A percentile compares a stretch with the other conserved stretches of the same genome.
These are phyloP conservation scores for Atkinsonella texensis DNA, from an alignment of 2,329 filamentous ascomycete species.

Conservation along the genomic window DNA sequence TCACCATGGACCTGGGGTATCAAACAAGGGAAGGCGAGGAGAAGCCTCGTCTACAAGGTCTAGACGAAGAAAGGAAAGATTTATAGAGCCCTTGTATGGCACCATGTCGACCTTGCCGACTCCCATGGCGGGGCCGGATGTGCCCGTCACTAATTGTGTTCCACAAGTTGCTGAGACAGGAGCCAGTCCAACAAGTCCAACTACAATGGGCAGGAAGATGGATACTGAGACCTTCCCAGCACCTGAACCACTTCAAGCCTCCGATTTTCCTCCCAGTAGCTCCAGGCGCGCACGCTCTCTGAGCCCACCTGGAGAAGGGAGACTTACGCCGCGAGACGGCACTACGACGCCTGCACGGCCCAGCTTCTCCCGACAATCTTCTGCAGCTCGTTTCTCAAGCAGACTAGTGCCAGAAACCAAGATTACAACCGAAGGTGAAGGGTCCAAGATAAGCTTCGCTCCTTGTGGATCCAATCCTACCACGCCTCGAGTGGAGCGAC, in stretches of 20 bases:
- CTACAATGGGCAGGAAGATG: not conserved
- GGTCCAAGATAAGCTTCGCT: slow-evolving; percentile 57
- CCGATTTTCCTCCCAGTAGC: slow-evolving; percentile 3
- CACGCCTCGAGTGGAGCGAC: slow-evolving; percentile 22
- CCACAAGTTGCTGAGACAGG: slow-evolving; percentile 5
- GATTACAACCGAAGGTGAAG: slow-evolving; percentile 50
- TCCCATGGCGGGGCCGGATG: not conserved
- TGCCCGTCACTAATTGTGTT: slow-evolving; percentile 5
- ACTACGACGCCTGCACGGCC: slow-evolving; percentile 26
- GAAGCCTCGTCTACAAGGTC: slow-evolving; percentile 10
- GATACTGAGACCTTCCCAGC: slow-evolving; percentile 13
- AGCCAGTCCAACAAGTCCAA: not conserved
- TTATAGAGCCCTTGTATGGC: slow-evolving; percentile 17
- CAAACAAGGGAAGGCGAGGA: slow-evolving; percentile 1
- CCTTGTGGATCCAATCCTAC: slow-evolving; percentile 15
- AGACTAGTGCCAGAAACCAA: slow-evolving; percentile 59
- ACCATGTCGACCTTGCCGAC: slow-evolving; percentile 19
- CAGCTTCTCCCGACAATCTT: slow-evolving; percentile 39
- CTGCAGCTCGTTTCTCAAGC: slow-evolving; percentile 54
- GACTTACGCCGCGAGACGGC: slow-evolving; percentile 9
- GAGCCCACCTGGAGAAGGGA: slow-evolving; percentile 14
- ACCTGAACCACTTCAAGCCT: slow-evolving; percentile 9
- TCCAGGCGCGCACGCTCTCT: slow-evolving; percentile 12
- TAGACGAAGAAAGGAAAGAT: slow-evolving; percentile 9
- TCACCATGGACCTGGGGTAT: not conserved